Evolutionary conservation across 2,329 filamentous ascomycete genomes (phyloP), one percentile per base, ranked within the genome.

Genomic region (Fusarium sp.): DNA sequence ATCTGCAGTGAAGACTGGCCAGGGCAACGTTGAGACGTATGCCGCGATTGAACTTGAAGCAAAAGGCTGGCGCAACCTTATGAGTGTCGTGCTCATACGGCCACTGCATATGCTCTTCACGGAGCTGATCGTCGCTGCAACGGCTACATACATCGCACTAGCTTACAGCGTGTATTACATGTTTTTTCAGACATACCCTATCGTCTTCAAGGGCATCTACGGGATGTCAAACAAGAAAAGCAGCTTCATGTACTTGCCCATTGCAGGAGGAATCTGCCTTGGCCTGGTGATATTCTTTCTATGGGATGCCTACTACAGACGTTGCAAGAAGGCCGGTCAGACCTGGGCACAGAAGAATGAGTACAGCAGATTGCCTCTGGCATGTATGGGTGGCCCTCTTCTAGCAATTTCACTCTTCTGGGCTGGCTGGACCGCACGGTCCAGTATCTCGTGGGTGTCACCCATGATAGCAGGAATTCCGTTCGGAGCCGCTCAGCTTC

Each of bases 171-270:
- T 69, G 1, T 60, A 76, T 5, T 76, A 76, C 18, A 63, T 76
- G 36, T 76, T 75, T 24, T 76, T 76, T 1, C 69, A 76, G 35
- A 72, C 70, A 15, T 76, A 76, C 3, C 74, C 74, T 0, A 75
- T 76, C 18, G 69, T 76, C 2, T 76, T 76, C 51, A 66, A 73
- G n/a, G 65, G 65, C n/a, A 69, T 51, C 0, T 69, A 69, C 5
- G 47, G 47, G 0, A 69, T 69, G 66, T 55, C 66, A 6, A 69
- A 44, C 14, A 44, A 38, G 17, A 69, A 45, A 11, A 69, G 42
- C 13, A 39, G 66, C 13, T 41, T 69, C 2, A 69, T 69, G 65
- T 69, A 69, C 12, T 44, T 69, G 5, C 66, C 66, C 6, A 63
- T 69, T n/a, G 58, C 58, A 3, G 64, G 24, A 1, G 66, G 42